Conservation (phyloP, 495 filamentous ascomycete species). For the Cetradonia linearis region DNA sequence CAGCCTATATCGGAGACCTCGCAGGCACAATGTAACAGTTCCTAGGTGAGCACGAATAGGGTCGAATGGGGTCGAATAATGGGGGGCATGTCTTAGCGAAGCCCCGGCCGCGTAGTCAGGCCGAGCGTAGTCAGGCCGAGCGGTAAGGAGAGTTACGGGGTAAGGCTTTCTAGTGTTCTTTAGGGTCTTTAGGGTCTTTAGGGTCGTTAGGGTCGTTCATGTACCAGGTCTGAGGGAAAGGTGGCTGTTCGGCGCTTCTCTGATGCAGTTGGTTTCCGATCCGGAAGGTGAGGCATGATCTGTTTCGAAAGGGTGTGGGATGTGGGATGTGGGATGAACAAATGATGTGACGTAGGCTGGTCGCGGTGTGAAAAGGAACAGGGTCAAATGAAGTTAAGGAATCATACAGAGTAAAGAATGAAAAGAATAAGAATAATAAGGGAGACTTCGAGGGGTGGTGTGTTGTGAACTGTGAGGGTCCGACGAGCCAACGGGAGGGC, state of each 20-base stretch:
- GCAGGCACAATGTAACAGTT: neutral
- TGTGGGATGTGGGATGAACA: too few species aligned
- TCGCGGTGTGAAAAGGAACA: too few species aligned
- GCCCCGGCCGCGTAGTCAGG: neutral
- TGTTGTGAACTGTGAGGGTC: too few species aligned
- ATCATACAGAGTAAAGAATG: too few species aligned
- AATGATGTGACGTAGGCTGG: neutral
- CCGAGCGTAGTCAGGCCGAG: neutral
- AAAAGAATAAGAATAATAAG: too few species aligned
- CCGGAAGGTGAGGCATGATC: neutral
- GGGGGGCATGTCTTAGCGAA: neutral
- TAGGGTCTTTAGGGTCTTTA: neutral
- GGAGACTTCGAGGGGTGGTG: too few species aligned
- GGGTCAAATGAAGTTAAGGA: too few species aligned
- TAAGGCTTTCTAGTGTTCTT: neutral
- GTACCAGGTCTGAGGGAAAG: constrained; percentile 9
- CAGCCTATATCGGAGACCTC: neutral
- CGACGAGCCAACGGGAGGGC: constrained; percentile 9
- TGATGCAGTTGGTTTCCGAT: constrained; percentile 4
- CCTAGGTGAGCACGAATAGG: too few species aligned
- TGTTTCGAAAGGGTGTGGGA: neutral
- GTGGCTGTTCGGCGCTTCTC: too few species aligned
- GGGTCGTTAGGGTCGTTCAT: neutral
- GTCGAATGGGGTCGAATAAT: too few species aligned
- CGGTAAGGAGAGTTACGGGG: constrained; percentile 1